Conservation (phyloP, 139 green algal species). For the Monoraphidium neglectum region DNA sequence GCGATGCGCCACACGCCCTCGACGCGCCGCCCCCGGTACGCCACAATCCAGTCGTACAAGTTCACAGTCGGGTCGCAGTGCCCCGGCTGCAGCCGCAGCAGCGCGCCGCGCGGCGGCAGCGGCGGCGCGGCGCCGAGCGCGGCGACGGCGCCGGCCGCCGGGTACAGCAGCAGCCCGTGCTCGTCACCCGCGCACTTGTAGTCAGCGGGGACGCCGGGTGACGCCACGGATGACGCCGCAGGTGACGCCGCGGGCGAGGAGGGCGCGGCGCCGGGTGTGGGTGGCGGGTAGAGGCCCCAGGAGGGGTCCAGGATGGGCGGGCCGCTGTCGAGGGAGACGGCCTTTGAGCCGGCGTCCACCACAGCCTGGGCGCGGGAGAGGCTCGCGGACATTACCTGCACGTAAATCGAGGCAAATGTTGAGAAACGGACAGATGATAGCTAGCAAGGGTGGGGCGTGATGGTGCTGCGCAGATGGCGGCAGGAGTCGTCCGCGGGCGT, state of each 20-base stretch:
- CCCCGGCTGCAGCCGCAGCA: slow-evolving; percentile 44
- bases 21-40: slow-evolving; percentile 19
- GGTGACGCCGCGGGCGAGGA: too few species aligned
- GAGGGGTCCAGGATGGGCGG: slow-evolving; percentile 31
- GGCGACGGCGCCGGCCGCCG: slow-evolving; percentile 16
- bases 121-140: background rate
- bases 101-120: slow-evolving; percentile 33
- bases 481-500: background rate
- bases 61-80: slow-evolving; percentile 57
- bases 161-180: slow-evolving; percentile 48
- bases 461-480: background rate
- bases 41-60: slow-evolving; percentile 45
- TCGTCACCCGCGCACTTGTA: slow-evolving; percentile 36
- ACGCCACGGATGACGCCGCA: too few species aligned
- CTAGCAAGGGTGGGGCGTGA: background rate
- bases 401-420: background rate
- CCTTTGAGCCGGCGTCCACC: slow-evolving; percentile 49
- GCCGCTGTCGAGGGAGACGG: slow-evolving; percentile 38
- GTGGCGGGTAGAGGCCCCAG: slow-evolving; percentile 5
- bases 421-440: background rate
- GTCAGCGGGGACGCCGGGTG: too few species aligned
- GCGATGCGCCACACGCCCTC: slow-evolving; percentile 36
- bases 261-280: too few species aligned
- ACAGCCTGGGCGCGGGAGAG: slow-evolving; percentile 29
- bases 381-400: slow-evolving; percentile 49